Evolutionary conservation across 2,329 filamentous ascomycete genomes (phyloP).

Genomic region (Colletotrichum sp.): DNA sequence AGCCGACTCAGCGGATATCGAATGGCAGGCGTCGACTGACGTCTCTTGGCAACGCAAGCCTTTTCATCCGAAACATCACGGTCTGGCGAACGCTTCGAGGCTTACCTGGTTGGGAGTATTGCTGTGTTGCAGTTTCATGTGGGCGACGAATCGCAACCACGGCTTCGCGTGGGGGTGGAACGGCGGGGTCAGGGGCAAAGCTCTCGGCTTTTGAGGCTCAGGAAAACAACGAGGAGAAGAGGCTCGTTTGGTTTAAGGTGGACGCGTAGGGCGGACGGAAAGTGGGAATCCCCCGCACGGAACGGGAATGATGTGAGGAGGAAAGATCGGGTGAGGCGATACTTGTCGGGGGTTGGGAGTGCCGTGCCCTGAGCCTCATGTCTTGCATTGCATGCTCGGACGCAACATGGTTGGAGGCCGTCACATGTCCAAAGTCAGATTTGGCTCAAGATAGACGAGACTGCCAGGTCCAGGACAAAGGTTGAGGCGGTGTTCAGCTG

Average conservation of each 20-base stretch:
- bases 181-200: background rate
- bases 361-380: background rate
- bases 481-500: background rate
- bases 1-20: background rate
- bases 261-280: background rate
- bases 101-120: background rate
- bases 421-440: background rate
- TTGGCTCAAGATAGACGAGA: background rate
- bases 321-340: conserved; percentile 12
- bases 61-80: background rate
- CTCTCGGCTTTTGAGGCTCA: background rate
- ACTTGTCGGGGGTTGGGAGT: conserved; percentile 7
- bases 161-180: background rate
- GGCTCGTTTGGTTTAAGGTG: background rate
- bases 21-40: conserved; percentile 7
- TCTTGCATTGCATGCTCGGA: background rate
- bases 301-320: background rate
- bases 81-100: background rate
- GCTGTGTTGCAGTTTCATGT: background rate
- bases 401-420: background rate
- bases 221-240: background rate
- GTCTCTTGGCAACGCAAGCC: background rate
- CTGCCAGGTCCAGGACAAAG: background rate
- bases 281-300: background rate
- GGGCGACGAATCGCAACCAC: background rate